Evolutionary conservation across 176 grass and related monocot species (phyloP).

Genomic region (Tillandsia fasciculata): DNA sequence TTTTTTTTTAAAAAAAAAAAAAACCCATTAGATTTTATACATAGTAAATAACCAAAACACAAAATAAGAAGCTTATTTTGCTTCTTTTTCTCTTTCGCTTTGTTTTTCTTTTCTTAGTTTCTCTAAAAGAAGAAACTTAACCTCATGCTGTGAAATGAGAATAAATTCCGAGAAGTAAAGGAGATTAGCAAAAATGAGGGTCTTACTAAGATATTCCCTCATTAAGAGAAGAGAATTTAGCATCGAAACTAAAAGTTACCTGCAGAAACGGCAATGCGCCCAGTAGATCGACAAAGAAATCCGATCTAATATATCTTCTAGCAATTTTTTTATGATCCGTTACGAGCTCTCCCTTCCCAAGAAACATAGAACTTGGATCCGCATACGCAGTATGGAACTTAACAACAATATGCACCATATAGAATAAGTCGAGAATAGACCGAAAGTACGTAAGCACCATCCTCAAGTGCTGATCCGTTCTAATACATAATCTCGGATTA

Average conservation of each 20-base stretch:
- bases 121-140: not conserved
- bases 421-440: constrained; percentile 31
- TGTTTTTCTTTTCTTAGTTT: not conserved
- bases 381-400: constrained; percentile 45
- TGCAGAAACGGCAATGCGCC: constrained; percentile 47
- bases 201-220: not conserved
- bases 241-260: constrained; percentile 5
- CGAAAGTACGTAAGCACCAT: constrained; percentile 23
- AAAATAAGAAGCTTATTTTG: not conserved
- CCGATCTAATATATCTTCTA: constrained; percentile 33
- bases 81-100: not conserved
- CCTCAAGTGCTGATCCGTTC: constrained; percentile 21
- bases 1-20: constrained; percentile 1
- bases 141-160: too few relatives aligned
- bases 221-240: not conserved
- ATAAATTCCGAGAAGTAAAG: too few relatives aligned
- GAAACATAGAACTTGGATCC: constrained; percentile 37
- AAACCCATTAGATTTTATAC: not conserved
- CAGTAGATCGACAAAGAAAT: constrained; percentile 34
- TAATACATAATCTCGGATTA: constrained; percentile 22
- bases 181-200: too few relatives aligned
- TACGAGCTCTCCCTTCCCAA: constrained; percentile 41
- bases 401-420: constrained; percentile 23
- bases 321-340: constrained; percentile 26
- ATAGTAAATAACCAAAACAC: not conserved